Conservation (phyloP, 495 filamentous ascomycete species). For the Talaromyces stipitatus region DNA sequence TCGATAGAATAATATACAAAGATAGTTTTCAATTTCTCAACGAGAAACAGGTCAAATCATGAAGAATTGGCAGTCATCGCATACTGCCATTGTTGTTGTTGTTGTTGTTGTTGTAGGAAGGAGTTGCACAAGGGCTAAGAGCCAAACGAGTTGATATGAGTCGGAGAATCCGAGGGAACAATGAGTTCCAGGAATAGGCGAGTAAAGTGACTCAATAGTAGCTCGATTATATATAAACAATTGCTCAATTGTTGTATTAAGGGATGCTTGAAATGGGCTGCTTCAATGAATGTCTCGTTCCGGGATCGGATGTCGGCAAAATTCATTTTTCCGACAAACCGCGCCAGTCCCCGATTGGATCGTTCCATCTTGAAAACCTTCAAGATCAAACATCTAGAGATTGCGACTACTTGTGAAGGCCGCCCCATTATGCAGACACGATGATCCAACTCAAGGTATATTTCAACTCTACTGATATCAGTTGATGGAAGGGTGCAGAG, state of each 20-base stretch:
- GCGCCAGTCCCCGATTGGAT: neutral
- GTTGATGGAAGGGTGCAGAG: neutral
- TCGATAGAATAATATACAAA: neutral
- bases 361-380: neutral
- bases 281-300: neutral
- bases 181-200: no score
- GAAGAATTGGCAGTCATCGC: neutral
- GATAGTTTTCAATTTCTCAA: neutral
- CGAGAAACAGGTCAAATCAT: neutral
- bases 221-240: neutral
- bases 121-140: no score
- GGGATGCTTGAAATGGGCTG: neutral
- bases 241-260: neutral
- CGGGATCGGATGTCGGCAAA: conserved; percentile 22
- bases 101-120: no score
- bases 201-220: no score
- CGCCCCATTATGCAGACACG: conserved; percentile 34
- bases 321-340: conserved; percentile 9
- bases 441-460: conserved; percentile 98
- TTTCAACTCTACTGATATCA: neutral
- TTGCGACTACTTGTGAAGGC: neutral
- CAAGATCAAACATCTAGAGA: neutral
- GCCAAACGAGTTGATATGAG: no score
- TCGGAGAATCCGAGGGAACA: no score
- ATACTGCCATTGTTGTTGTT: conserved; percentile 4